Evolutionary conservation across 345 rosid species (phyloP).

Genomic region (Mercurialis annua): DNA sequence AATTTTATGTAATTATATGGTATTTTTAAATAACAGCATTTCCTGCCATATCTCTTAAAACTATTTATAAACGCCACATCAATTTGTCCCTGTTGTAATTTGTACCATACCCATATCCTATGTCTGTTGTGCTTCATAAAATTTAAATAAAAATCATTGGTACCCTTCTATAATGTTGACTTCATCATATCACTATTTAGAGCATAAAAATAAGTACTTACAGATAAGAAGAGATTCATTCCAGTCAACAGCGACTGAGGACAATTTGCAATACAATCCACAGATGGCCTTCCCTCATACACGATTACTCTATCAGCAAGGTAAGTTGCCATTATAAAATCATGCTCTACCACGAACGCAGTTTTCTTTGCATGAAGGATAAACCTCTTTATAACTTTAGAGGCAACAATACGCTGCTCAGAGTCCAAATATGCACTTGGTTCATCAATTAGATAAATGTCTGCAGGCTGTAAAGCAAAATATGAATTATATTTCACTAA

Average conservation of each 20-base stretch:
- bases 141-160: too few species aligned
- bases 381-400: slow-evolving; percentile 95
- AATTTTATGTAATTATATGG: too few species aligned
- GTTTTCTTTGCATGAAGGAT: slow-evolving; percentile 98
- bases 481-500: not conserved
- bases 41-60: too few species aligned
- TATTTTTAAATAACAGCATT: too few species aligned
- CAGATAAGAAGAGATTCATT: slow-evolving; percentile 96
- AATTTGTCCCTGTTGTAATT: too few species aligned
- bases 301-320: slow-evolving; percentile 94
- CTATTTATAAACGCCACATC: too few species aligned
- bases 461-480: slow-evolving; percentile 73
- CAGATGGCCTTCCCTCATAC: slow-evolving; percentile 83
- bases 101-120: too few species aligned
- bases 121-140: too few species aligned
- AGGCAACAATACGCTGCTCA: slow-evolving; percentile 98
- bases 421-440: slow-evolving; percentile 99
- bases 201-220: slow-evolving; percentile 37
- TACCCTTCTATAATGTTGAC: too few species aligned
- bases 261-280: slow-evolving; percentile 85
- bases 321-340: slow-evolving; percentile 96
- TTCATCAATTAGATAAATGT: slow-evolving; percentile 94
- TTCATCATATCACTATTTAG: not conserved
- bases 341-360: slow-evolving; percentile 98
- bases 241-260: slow-evolving; percentile 96